Evolutionary conservation across 2,329 filamentous ascomycete genomes (phyloP), one percentile per base, ranked within the genome.

Genomic region (Curvularia verruculosa): DNA sequence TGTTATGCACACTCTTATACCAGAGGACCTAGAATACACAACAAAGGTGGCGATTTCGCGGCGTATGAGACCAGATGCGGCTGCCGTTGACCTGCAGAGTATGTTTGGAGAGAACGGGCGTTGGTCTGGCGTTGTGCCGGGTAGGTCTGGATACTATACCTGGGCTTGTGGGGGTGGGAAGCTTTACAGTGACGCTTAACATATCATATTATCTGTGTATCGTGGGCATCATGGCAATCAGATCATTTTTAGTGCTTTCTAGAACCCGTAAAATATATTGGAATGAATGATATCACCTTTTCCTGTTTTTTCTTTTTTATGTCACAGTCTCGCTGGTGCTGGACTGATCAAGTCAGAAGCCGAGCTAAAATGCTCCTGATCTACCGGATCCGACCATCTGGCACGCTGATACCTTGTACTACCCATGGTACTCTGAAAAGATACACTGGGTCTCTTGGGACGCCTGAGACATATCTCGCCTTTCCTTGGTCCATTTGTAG

Each of bases 31-130:
- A n/a, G n/a, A 19, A 65, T 73, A 5, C 80, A 85, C 48, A 71
- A 79, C 1, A 77, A 77, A 7, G 85, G 85, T 0, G 86, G 86
- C 0, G 86, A 89, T 69, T 89, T 89, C 66, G 85, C 84, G 1
- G 82, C 86, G 0, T 83, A 81, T 64, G 86, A 89, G 76, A 21
- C 86, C 86, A 0, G 77, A 84, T 21, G 73, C 78, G 5, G 73
- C 89, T 23, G 82, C 77, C 0, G 73, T 71, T 2, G 86, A 89
- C 67, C 58, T 89, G 52, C 77, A 77, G 60, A 77, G 76, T 6
- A 87, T 88, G 85, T 87, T 87, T 75, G 81, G 82, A 0, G 80
- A 80, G 56, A 75, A 75, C 2, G 76, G 75, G 1, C 64, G 67
- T 3, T 74, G 72, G 39, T 77, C 66, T 58, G 63, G 64, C 3